Conservation (phyloP, 2,329 filamentous ascomycete genomes). For the Chaetomium sp. region DNA sequence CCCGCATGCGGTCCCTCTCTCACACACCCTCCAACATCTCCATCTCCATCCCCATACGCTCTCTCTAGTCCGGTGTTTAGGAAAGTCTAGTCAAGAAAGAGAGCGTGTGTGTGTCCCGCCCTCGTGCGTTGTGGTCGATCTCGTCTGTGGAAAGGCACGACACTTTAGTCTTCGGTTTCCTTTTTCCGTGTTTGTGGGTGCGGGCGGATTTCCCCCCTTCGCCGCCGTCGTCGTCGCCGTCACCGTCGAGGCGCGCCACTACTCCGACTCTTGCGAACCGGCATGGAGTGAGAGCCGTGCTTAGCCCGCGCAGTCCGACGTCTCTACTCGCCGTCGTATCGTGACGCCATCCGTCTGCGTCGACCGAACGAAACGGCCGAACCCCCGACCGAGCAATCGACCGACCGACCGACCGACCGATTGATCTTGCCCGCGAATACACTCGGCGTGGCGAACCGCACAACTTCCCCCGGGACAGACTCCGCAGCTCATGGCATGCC, state of each 20-base stretch:
- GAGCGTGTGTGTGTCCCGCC: too few relatives aligned
- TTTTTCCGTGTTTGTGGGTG: too few relatives aligned
- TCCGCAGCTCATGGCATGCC: slow-evolving; percentile 24
- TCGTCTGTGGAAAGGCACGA: too few relatives aligned
- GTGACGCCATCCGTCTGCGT: neutral
- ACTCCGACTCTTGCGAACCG: neutral
- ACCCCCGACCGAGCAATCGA: too few relatives aligned
- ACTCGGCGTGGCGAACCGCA: slow-evolving; percentile 3
- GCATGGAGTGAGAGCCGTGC: slow-evolving; percentile 9
- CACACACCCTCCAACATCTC: neutral
- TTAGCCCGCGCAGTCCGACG: slow-evolving; percentile 3
- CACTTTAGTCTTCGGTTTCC: too few relatives aligned
- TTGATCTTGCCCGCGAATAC: neutral
- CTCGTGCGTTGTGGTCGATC: too few relatives aligned
- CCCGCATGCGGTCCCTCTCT: slow-evolving; percentile 8
- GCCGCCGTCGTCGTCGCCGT: neutral
- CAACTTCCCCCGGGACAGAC: slow-evolving; percentile 8
- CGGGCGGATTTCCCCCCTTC: neutral
- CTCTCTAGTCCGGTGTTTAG: neutral
- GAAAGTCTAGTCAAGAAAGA: too few relatives aligned
- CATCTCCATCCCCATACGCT: neutral
- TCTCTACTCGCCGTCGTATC: neutral
- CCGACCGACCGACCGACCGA: too few relatives aligned
- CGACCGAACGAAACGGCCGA: neutral
- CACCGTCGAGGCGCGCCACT: neutral